Conservation (phyloP, 176 grass and related monocot species). For the Carex cristatella region DNA sequence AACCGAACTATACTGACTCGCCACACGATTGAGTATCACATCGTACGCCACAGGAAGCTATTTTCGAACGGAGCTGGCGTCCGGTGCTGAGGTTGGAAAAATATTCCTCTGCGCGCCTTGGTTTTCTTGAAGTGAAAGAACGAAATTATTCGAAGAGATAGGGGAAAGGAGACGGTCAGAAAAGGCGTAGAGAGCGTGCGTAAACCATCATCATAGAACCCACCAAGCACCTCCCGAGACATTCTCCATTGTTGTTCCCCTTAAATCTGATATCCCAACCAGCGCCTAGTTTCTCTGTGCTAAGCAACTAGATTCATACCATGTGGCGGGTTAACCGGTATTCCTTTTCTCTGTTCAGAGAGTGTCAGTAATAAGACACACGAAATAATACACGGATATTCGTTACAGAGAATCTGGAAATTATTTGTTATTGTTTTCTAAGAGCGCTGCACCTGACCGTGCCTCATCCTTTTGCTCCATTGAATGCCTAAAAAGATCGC, state of each 20-base stretch:
- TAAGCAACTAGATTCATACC: too few species aligned
- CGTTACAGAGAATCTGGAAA: neutral
- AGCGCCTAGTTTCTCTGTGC: neutral
- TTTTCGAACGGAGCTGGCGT: neutral
- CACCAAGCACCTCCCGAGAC: conserved; percentile 35
- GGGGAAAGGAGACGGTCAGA: neutral
- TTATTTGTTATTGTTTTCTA: neutral
- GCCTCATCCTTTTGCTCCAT: conserved; percentile 13
- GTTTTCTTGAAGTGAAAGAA: conserved; percentile 12
- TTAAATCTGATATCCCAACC: neutral
- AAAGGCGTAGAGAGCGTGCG: conserved; percentile 32
- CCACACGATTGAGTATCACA: neutral
- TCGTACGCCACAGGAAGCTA: neutral
- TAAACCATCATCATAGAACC: conserved; percentile 31
- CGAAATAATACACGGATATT: neutral
- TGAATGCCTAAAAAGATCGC: conserved; percentile 25
- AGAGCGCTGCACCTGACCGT: neutral
- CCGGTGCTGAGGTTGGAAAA: neutral
- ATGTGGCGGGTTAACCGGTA: neutral
- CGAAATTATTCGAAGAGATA: conserved; percentile 2
- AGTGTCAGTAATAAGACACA: neutral
- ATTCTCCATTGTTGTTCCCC: conserved; percentile 28
- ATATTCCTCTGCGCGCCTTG: conserved; percentile 12
- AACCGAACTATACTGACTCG: neutral
- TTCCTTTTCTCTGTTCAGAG: neutral